Base-by-base conservation (phyloP, 1,284 basidiomycete genomes). In the Irpex lacteus region DNA sequence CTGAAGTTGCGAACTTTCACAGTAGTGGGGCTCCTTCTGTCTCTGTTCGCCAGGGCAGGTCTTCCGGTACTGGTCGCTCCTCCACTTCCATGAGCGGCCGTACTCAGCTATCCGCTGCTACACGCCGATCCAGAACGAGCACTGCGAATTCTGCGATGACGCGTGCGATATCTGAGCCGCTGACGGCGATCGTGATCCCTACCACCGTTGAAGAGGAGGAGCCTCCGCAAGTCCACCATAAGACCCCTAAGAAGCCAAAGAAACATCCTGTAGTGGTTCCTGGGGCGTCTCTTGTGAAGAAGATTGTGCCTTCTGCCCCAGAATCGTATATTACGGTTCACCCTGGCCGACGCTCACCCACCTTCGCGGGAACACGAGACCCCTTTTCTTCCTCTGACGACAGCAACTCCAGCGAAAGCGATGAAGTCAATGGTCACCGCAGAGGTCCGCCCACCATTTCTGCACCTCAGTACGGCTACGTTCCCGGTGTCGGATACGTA, bases 241-340 rank as follows among this genome's bases (percentile, higher is more conserved):
- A 47, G 19, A 18, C 59, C 11, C 13, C 66, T 59, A 59, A 69
- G 69, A 52, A 67, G 54, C 40, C 62, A 3, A 63, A 63, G 32
- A 66, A 68, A 8, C 60, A 64, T 1, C 69, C 69, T 21, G 63
- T 70, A 44, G 64, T 74, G 50, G 63, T 73, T 15, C 72, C 72
- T 9, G 73, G 73, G 49, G 73, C 73, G 26, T 64, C 64, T 19
- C 61, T 60, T 32, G 52, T 65, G 8, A 66, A 65, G 34, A 70
- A 67, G 53, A 62, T 70, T 8, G 56, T 71, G 3, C 69, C 69
- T 19, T 68, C 65, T 13, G n/a, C 36, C 19, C 57, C 63, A n/a
- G 37, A 32, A n/a, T 37, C 49, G 2, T 15, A 52, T 21, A 11
- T 13, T 9, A 18, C 21, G 47, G 26, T 19, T 26, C n/a, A 52